Conservation (phyloP, 2,329 filamentous ascomycete species). For the Nigrospora osmanthi region DNA sequence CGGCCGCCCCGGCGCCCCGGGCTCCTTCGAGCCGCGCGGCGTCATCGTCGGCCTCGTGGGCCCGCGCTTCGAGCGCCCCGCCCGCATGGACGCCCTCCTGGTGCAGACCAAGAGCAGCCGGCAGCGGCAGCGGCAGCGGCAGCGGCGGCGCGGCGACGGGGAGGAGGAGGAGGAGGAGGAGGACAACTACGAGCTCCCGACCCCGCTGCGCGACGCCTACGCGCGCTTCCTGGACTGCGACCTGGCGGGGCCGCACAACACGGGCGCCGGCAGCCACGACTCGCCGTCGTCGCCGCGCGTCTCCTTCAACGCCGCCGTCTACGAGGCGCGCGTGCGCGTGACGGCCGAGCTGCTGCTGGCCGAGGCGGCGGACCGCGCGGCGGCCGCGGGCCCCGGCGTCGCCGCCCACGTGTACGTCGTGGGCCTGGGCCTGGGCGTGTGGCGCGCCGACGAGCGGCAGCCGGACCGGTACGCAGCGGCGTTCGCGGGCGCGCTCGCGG, state of each 20-base stretch:
- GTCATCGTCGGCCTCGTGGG: conserved; percentile 23
- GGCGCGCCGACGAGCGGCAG: conserved; percentile 8
- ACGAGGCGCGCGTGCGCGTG: conserved; percentile 17
- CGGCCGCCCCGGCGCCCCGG: conserved; percentile 1
- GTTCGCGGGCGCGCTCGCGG: conserved; percentile 8
- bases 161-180: conserved; percentile 18
- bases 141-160: conserved; percentile 22
- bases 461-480: conserved; percentile 10
- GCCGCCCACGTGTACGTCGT: conserved; percentile 22
- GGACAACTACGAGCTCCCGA: conserved; percentile 7
- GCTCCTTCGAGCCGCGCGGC: conserved; percentile 16
- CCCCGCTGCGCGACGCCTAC: conserved; percentile 12
- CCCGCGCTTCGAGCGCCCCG: conserved; percentile 19
- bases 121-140: conserved; percentile 21
- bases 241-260: neutral
- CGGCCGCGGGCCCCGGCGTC: conserved; percentile 3
- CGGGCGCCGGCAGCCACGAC: neutral
- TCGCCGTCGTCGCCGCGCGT: neutral
- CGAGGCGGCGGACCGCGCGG: conserved; percentile 19
- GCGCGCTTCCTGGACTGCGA: conserved; percentile 11
- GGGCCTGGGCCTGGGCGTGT: conserved; percentile 23
- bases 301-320: conserved; percentile 13
- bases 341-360: conserved; percentile 17
- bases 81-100: conserved; percentile 17
- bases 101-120: neutral